Evolutionary conservation across 805 yeast species (phyloP), one percentile per base, ranked within the genome.

Genomic region (Zygosaccharomyces siamensis): DNA sequence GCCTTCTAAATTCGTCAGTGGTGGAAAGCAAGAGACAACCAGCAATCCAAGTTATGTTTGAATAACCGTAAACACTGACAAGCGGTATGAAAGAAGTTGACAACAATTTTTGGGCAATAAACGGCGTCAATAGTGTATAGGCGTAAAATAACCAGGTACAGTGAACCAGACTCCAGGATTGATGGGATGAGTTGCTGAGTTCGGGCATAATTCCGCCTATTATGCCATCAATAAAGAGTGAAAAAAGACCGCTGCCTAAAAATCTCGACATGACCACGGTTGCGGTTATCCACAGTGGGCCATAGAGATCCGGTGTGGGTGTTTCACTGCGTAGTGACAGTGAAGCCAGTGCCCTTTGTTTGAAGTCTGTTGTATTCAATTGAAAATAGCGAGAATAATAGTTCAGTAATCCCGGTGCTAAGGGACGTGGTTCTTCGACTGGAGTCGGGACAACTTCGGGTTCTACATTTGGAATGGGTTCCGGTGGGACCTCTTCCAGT

Each of bases 201-300:
- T 67, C 64, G 42, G 64, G 60, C 12, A 49, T 54, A 4, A 30
- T 39, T 24, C 67, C 68, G 11, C 71, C 58, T 60, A 79, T 75
- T 24, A 78, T 57, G 71, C 78, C 74, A 23, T 78, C 74, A n/a
- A 80, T 71, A n/a, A 89, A 58, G 20, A 85, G 61, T 42, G 83
- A 81, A 2, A 86, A 78, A 18, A 86, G 76, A 0, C 95, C 84
- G 31, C 85, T 78, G 39, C 89, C 77, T 49, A 89, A 81, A 68
- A 89, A 89, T 63, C 87, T 73, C 28, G 83, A 71, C 54, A 86
- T 79, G 0, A 87, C 80, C 43, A 88, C 78, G 0, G 96, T 84
- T 0, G 89, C 89, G 10, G 92, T 86, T 39, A 90, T 81, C 98
- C 98, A 90, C 16, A 89, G 72, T 6, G 95, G 85, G 0, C 97